Conservation (phyloP, 371 early-diverging fungal genomes). For the Mortierella sp. region DNA sequence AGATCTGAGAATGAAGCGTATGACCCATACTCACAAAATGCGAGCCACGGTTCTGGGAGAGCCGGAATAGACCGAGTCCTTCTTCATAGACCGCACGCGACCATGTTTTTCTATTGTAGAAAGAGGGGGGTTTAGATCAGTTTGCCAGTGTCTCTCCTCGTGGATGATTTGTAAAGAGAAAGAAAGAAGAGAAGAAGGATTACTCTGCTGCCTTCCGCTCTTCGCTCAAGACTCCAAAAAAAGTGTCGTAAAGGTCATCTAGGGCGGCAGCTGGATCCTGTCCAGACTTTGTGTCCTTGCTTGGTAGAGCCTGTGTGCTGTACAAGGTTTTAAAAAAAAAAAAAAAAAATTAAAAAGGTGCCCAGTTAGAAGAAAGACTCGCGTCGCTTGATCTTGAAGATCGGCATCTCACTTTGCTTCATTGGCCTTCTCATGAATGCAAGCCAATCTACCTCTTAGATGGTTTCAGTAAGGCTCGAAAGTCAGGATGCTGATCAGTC, state of each 20-base stretch:
- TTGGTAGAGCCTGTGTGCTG: conserved; percentile 20
- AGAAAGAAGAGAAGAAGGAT: background rate
- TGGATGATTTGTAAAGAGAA: background rate
- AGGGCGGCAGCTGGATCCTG: conserved; percentile 23
- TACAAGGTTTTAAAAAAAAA: background rate
- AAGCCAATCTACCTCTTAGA: conserved; percentile 23
- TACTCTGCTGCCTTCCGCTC: conserved; percentile 47
- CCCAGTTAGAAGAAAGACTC: background rate
- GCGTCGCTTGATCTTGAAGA: background rate
- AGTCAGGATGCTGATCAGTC: conserved; percentile 51
- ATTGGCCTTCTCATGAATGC: background rate
- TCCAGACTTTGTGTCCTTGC: conserved; percentile 25
- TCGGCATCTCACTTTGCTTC: background rate
- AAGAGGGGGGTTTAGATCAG: background rate
- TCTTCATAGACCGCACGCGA: conserved; percentile 43
- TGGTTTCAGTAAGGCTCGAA: conserved; percentile 28
- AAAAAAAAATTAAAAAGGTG: conserved; percentile 7
- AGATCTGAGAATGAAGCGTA: conserved; percentile 49
- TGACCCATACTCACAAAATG: conserved; percentile 61
- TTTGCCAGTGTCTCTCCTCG: background rate
- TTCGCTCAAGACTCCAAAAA: conserved; percentile 33
- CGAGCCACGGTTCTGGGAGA: conserved; percentile 51
- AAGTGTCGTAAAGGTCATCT: conserved; percentile 41
- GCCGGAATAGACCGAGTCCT: conserved; percentile 23
- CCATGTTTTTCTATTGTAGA: conserved; percentile 21